A percentile compares a stretch with the other conserved stretches of the same genome.
phyloP scores from a whole-genome alignment of 1,284 basidiomycete species.

The Microbotryum silenes-acaulis region DNA sequence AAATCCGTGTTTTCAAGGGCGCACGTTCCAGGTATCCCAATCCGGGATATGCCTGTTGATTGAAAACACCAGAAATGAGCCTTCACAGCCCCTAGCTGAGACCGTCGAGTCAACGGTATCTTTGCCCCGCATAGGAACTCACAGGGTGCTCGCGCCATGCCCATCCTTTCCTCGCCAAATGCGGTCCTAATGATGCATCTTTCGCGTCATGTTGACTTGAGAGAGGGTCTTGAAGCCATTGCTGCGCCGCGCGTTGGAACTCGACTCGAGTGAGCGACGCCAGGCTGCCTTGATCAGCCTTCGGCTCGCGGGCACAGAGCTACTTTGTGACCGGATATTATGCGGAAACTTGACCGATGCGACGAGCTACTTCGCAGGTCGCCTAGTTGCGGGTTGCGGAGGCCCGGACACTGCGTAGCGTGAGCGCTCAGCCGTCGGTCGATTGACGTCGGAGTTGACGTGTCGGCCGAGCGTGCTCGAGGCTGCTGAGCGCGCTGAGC shows the following conservation, averaged over 20 bases:
- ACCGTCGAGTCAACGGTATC: too few species aligned
- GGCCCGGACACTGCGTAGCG: too few species aligned
- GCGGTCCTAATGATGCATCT: background rate
- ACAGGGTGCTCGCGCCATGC: constrained; percentile 1
- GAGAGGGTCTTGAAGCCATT: background rate
- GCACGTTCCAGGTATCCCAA: background rate
- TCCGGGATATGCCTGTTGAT: constrained; percentile 3
- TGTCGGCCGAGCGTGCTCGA: too few species aligned
- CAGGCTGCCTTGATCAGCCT: background rate
- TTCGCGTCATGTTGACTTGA: background rate
- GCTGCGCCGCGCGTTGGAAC: background rate
- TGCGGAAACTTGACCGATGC: too few species aligned
- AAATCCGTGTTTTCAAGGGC: background rate
- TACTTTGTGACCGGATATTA: too few species aligned
- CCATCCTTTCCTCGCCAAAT: background rate
- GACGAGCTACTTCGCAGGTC: too few species aligned
- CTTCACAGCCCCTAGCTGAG: too few species aligned
- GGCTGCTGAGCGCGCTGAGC: too few species aligned
- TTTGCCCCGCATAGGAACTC: background rate
- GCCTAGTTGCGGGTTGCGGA: too few species aligned
- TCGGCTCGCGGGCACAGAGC: background rate
- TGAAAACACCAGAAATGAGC: too few species aligned
- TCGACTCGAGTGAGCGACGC: background rate
- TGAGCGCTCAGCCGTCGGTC: too few species aligned
- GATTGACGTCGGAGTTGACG: too few species aligned